Conservation (phyloP, 2,329 filamentous ascomycete species). For the Alternaria atra region DNA sequence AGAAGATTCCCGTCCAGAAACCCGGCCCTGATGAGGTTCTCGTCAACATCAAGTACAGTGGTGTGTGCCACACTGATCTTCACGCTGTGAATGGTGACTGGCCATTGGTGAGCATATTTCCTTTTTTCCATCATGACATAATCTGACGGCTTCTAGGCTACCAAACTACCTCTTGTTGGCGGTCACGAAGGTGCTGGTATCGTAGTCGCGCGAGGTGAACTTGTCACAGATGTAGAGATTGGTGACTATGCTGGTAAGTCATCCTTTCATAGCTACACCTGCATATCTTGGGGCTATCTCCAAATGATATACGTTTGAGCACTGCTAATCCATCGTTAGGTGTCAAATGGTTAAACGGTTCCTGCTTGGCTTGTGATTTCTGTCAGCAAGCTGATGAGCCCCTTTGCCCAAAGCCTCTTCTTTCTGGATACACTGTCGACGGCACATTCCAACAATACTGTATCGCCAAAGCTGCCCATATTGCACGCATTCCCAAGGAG, state of each 20-base stretch:
- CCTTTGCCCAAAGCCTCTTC: constrained; percentile 75
- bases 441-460: constrained; percentile 93
- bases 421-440: constrained; percentile 93
- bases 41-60: constrained; percentile 88
- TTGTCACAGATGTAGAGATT: constrained; percentile 77
- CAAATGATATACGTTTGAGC: background rate
- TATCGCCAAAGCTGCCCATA: constrained; percentile 85
- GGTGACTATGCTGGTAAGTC: constrained; percentile 75
- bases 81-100: constrained; percentile 88
- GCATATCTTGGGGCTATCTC: background rate
- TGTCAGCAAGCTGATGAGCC: constrained; percentile 84
- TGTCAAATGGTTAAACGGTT: constrained; percentile 91
- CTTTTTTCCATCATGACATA: background rate
- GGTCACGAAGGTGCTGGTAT: constrained; percentile 81
- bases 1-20: constrained; percentile 81
- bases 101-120: constrained; percentile 66
- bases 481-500: constrained; percentile 82
- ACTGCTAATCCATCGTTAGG: constrained; percentile 47
- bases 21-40: constrained; percentile 91
- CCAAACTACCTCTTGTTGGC: constrained; percentile 85
- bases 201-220: constrained; percentile 79
- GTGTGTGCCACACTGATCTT: constrained; percentile 89
- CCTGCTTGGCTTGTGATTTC: constrained; percentile 83
- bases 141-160: constrained; percentile 50
- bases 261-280: background rate